Base-by-base conservation (phyloP, 2,329 filamentous ascomycete genomes). In the Thyridium curvatum region DNA sequence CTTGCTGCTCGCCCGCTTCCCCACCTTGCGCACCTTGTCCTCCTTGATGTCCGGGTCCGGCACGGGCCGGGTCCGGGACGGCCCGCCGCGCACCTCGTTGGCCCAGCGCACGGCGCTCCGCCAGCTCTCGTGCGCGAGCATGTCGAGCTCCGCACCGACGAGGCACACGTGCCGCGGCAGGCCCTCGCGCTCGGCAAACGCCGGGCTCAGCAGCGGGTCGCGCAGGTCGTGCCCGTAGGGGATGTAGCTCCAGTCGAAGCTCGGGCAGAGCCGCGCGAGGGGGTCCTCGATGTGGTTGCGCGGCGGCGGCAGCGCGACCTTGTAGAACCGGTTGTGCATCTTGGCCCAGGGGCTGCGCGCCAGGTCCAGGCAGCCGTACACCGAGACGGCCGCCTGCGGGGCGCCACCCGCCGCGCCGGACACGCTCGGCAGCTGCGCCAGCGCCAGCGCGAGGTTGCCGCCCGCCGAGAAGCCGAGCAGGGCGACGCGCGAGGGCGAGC, bases 401-500 rank as follows among this genome's bases (percentile, higher is more conserved):
- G 40, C 37, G 30, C 38, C 30, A 6, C 6, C 21, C 3, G 38
- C 14, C 12, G 26, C 3, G 2, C 45, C 51, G 26, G 51, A 48
- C 18, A 72, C 44, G 12, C 44, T 49, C 0, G 58, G 55, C 13
- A 65, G 46, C 48, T 72, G 70, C 15, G 59, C 49, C 0, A 60
- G 62, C 6, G 58, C 53, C 2, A 74, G 53, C 2, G 61, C 47
- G 1, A 76, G 54, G 46, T 71, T 74, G 4, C 62, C 72, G 18
- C 72, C 72, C 0, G 71, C 70, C 33, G 65, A 69, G 51, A 69
- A 74, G 4, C 72, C 72, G 1, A 59, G 62, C 1, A 75, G 44
- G 0, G 61, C 60, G 7, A 73, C 54, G 12, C 30, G 36, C 17
- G 10, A 18, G 8, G 56, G 53, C 2, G 47, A 40, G 8, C 49